Evolutionary conservation across 331 rosid species (phyloP).

Genomic region (Cydonia oblonga): DNA sequence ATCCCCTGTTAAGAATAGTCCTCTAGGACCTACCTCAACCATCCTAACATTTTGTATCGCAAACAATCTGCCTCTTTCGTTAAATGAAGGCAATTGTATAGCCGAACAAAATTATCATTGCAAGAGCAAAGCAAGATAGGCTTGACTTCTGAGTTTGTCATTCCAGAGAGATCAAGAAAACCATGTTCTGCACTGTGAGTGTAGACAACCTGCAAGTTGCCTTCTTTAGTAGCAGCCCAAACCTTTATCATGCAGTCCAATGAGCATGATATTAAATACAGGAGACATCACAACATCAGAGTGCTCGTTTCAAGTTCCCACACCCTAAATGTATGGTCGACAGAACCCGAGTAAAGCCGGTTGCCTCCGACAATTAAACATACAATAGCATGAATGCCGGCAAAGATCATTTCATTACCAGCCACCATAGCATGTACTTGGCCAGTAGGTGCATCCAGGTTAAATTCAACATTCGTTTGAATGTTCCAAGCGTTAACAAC

Average conservation of each 20-base stretch:
- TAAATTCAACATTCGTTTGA: slow-evolving; percentile 6
- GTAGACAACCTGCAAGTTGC: slow-evolving; percentile 12
- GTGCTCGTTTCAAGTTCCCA: slow-evolving; percentile 27
- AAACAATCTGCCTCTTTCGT: slow-evolving; percentile 28
- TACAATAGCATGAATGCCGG: slow-evolving; percentile 13
- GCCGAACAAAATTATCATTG: slow-evolving; percentile 17
- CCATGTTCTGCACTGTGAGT: slow-evolving; percentile 20
- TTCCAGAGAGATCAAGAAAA: slow-evolving; percentile 15
- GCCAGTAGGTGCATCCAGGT: slow-evolving; percentile 29
- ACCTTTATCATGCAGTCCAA: slow-evolving; percentile 25
- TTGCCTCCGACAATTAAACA: slow-evolving; percentile 18
- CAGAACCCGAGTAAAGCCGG: slow-evolving; percentile 30
- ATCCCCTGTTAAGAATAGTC: slow-evolving; percentile 34
- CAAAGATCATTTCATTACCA: slow-evolving; percentile 23
- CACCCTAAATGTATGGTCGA: slow-evolving; percentile 28
- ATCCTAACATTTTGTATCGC: slow-evolving; percentile 15
- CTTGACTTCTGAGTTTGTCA: slow-evolving; percentile 7
- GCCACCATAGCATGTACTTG: slow-evolving; percentile 22
- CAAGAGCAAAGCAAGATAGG: slow-evolving; percentile 21
- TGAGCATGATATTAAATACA: slow-evolving; percentile 27
- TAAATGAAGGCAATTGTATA: slow-evolving; percentile 34
- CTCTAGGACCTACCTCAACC: slow-evolving; percentile 9
- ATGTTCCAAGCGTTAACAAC: slow-evolving; percentile 32
- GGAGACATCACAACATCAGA: slow-evolving; percentile 23
- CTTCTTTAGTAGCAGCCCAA: slow-evolving; percentile 6